Conservation (phyloP, 192 early-diverging fungal species). For the Nowakowskiella sp. region DNA sequence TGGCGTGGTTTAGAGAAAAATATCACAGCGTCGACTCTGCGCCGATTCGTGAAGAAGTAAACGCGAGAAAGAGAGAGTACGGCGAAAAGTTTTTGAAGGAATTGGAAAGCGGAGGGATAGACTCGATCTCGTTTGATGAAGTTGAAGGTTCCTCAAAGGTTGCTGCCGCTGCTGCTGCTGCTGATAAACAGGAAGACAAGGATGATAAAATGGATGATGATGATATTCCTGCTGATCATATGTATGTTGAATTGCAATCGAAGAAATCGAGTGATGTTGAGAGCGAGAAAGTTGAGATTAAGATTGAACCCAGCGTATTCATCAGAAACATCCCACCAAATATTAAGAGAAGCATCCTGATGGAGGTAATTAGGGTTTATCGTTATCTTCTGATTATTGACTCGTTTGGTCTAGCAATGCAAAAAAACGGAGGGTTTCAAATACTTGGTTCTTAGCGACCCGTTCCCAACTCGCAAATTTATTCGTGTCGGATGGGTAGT, state of each 20-base stretch:
- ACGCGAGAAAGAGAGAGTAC: constrained; percentile 42
- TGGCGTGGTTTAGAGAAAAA: constrained; percentile 87
- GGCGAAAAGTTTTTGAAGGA: constrained; percentile 55
- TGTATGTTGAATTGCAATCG: no score
- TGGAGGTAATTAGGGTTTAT: constrained; percentile 45
- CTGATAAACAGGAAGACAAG: no score
- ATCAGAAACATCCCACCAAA: constrained; percentile 72
- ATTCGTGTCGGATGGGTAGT: constrained; percentile 89
- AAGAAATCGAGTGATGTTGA: no score
- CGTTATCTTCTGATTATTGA: constrained; percentile 9
- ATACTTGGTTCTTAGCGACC: constrained; percentile 78
- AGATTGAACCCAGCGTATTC: constrained; percentile 53
- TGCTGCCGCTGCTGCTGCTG: constrained; percentile 12
- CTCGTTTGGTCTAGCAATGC: constrained; percentile 40
- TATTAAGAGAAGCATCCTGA: constrained; percentile 53
- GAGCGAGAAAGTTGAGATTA: no score
- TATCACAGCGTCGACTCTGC: constrained; percentile 74
- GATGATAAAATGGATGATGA: no score
- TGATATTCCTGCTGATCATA: no score
- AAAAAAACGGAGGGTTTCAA: constrained; percentile 69
- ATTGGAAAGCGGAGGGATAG: constrained; percentile 63
- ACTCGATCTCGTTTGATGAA: constrained; percentile 53
- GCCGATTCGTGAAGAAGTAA: constrained; percentile 40
- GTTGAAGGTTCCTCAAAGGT: constrained; percentile 19
- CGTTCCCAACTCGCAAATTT: constrained; percentile 72